phyloP scores from a whole-genome alignment of 768 basidiomycete genomes.

The Amanita exitialis region DNA sequence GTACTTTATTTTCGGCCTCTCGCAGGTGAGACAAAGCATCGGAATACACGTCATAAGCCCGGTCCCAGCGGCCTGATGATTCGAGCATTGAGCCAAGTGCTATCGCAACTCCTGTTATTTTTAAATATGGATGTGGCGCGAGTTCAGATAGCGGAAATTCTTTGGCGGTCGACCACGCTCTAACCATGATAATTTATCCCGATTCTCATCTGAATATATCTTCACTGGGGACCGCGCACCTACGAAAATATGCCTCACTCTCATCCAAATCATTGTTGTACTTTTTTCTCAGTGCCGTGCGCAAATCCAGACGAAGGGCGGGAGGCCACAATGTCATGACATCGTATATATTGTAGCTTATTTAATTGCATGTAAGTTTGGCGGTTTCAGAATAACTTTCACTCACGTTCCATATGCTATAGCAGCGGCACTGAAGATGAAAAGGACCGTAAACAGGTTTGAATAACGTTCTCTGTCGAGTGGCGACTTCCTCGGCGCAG shows the following conservation, averaged over 20 bases:
- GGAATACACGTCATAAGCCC: conserved; percentile 28
- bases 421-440: conserved; percentile 20
- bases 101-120: conserved; percentile 58
- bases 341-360: conserved; percentile 46
- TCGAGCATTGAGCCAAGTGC: conserved; percentile 50
- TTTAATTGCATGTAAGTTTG: not conserved
- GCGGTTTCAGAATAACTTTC: conserved; percentile 6
- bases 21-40: conserved; percentile 25
- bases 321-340: conserved; percentile 58
- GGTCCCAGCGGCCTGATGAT: conserved; percentile 21
- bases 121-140: conserved; percentile 44
- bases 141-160: conserved; percentile 28
- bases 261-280: conserved; percentile 41
- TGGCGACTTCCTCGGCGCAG: not conserved
- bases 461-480: conserved; percentile 6
- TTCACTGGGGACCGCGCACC: conserved; percentile 29
- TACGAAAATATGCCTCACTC: conserved; percentile 40
- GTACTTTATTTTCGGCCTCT: conserved; percentile 12
- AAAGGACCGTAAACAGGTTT: conserved; percentile 18
- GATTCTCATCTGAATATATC: not conserved
- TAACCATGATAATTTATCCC: conserved; percentile 14
- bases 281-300: conserved; percentile 54
- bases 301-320: conserved; percentile 53
- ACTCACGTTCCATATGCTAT: conserved; percentile 26
- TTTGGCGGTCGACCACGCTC: conserved; percentile 48